Evolutionary conservation across 345 rosid species (phyloP), one percentile per base, ranked within the genome.

Genomic region (Aquilaria malaccensis): DNA sequence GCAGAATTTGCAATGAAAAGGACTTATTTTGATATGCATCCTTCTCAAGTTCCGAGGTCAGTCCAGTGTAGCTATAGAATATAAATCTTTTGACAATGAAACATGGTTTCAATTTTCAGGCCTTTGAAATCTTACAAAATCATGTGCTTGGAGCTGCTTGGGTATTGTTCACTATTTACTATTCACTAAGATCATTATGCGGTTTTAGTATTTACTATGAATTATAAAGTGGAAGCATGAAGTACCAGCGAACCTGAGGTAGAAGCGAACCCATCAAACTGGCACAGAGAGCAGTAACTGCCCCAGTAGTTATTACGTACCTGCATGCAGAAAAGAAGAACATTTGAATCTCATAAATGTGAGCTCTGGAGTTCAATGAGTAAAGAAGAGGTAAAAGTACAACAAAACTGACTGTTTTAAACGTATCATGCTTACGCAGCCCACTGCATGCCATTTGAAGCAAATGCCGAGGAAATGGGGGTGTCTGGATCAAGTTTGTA

Each of bases 381-480:
- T 55, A 31, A 47, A 48, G 12, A 32, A 15, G 22, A 22, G 22
- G 22, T 22, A 22, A 33, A 56, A 11, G 11, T 37, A 37, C 30
- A 33, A 56, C 22, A 32, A 14, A 9, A 22, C 13, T 45, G 50
- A 56, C 56, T 56, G 37, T 14, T 48, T 32, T 33, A 57, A 56
- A 29, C 22, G 41, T 50, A 56, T 6, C 49, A 56, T 49, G 59
- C 90, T 76, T 80, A 82, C 91, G 82, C 80, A 55, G 91, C 91
- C 91, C 87, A 85, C 32, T 85, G 85, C 87, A 85, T 82, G 52
- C 91, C 85, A 52, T 84, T 74, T 61, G 83, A 77, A 76, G 80
- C 81, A 78, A 85, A 85, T 46, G 87, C 85, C 41, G 87, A 80
- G 74, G 91, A 82, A 75, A 85, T 85, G 13, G 91, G 91, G 60